Conservation (phyloP, 208 protist species). For the Leishmania tarentolae region DNA sequence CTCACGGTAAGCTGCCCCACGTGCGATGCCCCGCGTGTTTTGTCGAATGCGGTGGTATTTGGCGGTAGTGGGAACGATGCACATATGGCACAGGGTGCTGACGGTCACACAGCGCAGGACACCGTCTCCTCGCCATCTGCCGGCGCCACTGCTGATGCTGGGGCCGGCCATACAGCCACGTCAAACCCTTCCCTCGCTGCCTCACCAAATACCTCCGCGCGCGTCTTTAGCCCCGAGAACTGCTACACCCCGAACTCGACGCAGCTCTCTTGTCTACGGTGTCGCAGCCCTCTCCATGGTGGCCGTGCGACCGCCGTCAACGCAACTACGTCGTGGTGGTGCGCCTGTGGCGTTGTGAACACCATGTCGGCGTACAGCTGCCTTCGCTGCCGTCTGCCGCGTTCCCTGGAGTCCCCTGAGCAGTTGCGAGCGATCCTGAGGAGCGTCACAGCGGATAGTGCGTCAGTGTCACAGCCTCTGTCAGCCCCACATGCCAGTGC, state of each 20-base stretch:
- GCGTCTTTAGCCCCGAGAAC: conserved; percentile 48
- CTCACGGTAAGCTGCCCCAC: conserved; percentile 45
- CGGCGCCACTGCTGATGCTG: background rate
- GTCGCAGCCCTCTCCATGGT: conserved; percentile 52
- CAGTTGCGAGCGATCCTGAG: conserved; percentile 37
- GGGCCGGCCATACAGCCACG: background rate
- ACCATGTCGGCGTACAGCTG: conserved; percentile 38
- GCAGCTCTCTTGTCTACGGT: conserved; percentile 45
- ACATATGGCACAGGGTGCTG: background rate
- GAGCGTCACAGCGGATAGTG: background rate
- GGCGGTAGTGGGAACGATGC: background rate
- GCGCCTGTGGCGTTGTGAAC: conserved; percentile 62
- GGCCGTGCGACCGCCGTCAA: conserved; percentile 24
- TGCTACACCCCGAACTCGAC: conserved; percentile 42
- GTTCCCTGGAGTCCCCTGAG: conserved; percentile 22
- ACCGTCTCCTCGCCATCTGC: background rate
- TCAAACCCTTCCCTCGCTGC: background rate
- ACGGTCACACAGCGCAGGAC: background rate
- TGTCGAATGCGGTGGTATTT: conserved; percentile 59
- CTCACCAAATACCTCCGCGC: background rate
- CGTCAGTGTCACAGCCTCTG: background rate
- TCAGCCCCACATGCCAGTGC: background rate
- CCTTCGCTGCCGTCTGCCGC: conserved; percentile 66
- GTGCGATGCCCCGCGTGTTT: conserved; percentile 29
- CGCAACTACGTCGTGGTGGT: conserved; percentile 50